Conservation (phyloP, 1,139 yeast species). For the Blastobotrys persicus region DNA sequence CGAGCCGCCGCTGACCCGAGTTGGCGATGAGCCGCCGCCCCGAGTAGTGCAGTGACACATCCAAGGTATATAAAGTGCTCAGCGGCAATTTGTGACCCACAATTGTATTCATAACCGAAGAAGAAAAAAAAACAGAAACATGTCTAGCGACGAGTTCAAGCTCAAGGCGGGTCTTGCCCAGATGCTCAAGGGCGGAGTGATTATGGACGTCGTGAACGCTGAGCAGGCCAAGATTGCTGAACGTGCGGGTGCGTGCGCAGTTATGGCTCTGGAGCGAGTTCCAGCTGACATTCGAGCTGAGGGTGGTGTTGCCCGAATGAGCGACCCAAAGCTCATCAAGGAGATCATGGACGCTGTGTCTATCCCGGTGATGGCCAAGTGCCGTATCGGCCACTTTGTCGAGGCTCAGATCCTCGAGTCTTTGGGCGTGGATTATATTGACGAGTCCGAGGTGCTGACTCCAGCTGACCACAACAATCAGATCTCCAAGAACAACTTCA, state of each 20-base stretch:
- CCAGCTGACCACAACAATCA: slow-evolving; percentile 75
- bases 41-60: not conserved
- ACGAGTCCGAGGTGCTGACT: slow-evolving; percentile 78
- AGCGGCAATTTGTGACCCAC: not conserved
- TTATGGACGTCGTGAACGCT: slow-evolving; percentile 59
- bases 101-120: not conserved
- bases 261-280: slow-evolving; percentile 83
- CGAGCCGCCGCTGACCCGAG: not conserved
- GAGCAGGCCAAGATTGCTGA: slow-evolving; percentile 72
- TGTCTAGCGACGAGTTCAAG: slow-evolving; percentile 42
- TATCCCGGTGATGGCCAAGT: slow-evolving; percentile 76
- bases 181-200: slow-evolving; percentile 77
- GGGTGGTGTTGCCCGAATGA: slow-evolving; percentile 85
- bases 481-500: slow-evolving; percentile 58
- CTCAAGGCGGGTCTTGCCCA: slow-evolving; percentile 82
- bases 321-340: slow-evolving; percentile 78
- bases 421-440: slow-evolving; percentile 74
- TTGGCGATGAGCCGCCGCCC: not conserved
- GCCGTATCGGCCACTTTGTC: slow-evolving; percentile 80
- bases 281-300: slow-evolving; percentile 86
- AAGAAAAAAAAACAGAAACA: too few species aligned
- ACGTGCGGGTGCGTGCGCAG: slow-evolving; percentile 86
- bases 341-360: slow-evolving; percentile 64
- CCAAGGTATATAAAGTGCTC: not conserved
- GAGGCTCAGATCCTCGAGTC: slow-evolving; percentile 81